Evolutionary conservation across 352 stramenopile species (phyloP), one percentile per base, ranked within the genome.

Genomic region (Paralagenidium karlingii): DNA sequence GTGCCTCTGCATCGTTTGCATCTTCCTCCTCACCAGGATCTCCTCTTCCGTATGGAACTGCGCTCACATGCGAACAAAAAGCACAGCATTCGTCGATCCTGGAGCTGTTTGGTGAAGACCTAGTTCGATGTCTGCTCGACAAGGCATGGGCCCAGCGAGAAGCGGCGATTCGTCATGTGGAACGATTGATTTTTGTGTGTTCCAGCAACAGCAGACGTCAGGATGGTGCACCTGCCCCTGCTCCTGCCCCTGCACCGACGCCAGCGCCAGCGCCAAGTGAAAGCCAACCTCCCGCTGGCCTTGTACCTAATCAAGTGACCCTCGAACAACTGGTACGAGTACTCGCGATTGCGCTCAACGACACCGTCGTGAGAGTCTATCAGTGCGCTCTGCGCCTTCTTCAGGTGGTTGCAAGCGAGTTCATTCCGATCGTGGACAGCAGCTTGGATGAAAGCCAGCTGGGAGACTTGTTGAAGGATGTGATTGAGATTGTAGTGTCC

Each of bases 111-210:
- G 73, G 73, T 5, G 76, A 87, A 42, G 55, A 68, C 8, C 47
- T 89, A 0, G 68, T 85, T n/a, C 69, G 76, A 1, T 89, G 76
- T 49, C 41, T 89, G 5, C 47, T 89, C 1, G 76, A 89, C 45
- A 89, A 89, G 16, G 68, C 63, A 2, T 89, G 76, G 76, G 65
- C 76, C 13, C 73, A 82, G 16, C 61, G 76, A 2, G 76, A 89
- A 31, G 68, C 70, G 5, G 76, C 73, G 2, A 53, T 89, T 19
- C 73, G 76, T 5, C 73, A 87, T 27, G 63, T 89, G 3, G 73
- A 89, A 30, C 73, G 70, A 5, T 58, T 73, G 21, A 66, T 89
- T 0, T n/a, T n/a, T n/a, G 40, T 80, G 0, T 69, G 62, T 21
- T 75, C 63, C 12, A 55, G 48, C 1, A 85, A 59, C 40, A n/a